phyloP scores from a whole-genome alignment of 2,329 filamentous ascomycete genomes.

The Trichoderma cornu-damae region DNA sequence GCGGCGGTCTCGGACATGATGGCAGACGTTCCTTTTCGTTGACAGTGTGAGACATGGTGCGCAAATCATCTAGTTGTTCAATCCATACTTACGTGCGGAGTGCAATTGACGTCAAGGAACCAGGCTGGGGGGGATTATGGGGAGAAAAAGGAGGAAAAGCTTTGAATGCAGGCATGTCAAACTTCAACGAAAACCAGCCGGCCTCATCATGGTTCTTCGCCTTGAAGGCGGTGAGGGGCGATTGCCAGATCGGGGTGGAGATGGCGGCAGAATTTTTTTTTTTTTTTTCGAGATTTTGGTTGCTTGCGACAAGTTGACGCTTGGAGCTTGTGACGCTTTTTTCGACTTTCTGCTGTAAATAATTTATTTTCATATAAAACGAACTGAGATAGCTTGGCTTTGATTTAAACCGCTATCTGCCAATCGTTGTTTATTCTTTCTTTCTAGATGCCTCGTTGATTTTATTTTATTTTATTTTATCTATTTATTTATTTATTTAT shows the following conservation, averaged over 20 bases:
- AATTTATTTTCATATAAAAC: slow-evolving; percentile 1
- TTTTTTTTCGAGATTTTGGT: slow-evolving; percentile 42
- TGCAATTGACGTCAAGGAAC: slow-evolving; percentile 20
- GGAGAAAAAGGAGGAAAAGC: slow-evolving; percentile 25
- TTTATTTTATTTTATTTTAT: too few species aligned
- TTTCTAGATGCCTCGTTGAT: background rate
- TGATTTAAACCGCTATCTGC: background rate
- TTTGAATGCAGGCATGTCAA: slow-evolving; percentile 34
- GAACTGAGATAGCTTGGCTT: background rate
- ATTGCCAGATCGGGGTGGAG: slow-evolving; percentile 24
- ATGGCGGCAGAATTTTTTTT: slow-evolving; percentile 44
- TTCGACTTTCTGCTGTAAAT: background rate
- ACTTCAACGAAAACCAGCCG: slow-evolving; percentile 36
- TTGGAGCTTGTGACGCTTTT: background rate
- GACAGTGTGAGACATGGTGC: background rate
- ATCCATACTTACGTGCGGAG: slow-evolving; percentile 17
- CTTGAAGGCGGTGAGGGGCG: slow-evolving; percentile 42
- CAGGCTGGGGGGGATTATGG: slow-evolving; percentile 13
- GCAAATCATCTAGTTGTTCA: background rate
- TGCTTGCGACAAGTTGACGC: slow-evolving; percentile 1
- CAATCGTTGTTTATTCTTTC: background rate
- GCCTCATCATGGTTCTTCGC: slow-evolving; percentile 30
- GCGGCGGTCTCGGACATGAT: slow-evolving; percentile 51
- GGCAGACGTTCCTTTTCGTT: slow-evolving; percentile 18
- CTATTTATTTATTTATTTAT: too few species aligned